Evolutionary conservation across 495 filamentous ascomycete genomes (phyloP).

Genomic region (Diplogelasinospora grovesii): DNA sequence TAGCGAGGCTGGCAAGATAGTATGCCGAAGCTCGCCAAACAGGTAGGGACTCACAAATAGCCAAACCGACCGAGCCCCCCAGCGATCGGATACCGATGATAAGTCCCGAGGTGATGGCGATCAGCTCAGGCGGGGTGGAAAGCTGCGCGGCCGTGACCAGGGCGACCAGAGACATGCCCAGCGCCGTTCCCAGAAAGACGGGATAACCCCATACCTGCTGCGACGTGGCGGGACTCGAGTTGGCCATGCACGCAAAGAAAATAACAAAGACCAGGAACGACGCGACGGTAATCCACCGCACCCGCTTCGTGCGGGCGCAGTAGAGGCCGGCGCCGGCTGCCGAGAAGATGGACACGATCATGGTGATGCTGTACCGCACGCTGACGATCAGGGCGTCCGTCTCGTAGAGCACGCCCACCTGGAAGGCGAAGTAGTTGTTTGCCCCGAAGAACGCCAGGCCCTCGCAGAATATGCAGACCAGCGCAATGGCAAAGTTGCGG

Average conservation of each 20-base stretch:
- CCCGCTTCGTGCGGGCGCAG: constrained; percentile 19
- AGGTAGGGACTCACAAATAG: constrained; percentile 17
- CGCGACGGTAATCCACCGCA: constrained; percentile 17
- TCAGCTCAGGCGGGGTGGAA: constrained; percentile 25
- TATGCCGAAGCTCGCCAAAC: too few species aligned
- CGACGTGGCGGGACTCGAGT: constrained; percentile 1
- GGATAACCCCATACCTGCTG: constrained; percentile 25
- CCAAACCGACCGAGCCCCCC: constrained; percentile 27
- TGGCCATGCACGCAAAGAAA: constrained; percentile 28
- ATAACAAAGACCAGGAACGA: constrained; percentile 20
- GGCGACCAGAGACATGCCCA: constrained; percentile 20
- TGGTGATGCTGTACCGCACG: constrained; percentile 21
- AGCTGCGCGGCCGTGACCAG: constrained; percentile 29
- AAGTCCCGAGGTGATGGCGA: constrained; percentile 25
- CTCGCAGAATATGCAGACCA: constrained; percentile 25
- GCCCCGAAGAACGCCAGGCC: constrained; percentile 30
- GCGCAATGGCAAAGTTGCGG: constrained; percentile 26
- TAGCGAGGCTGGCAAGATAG: neutral
- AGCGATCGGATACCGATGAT: constrained; percentile 27
- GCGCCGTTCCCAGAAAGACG: constrained; percentile 21
- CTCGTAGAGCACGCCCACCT: constrained; percentile 26
- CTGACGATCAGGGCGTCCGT: constrained; percentile 17
- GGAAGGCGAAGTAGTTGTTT: constrained; percentile 32
- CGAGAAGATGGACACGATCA: constrained; percentile 15
- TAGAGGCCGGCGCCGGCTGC: constrained; percentile 15